These are phyloP conservation scores for Yamadazyma triangularis DNA, from an alignment of 1,139 yeast genomes.

Conservation along the genomic window DNA sequence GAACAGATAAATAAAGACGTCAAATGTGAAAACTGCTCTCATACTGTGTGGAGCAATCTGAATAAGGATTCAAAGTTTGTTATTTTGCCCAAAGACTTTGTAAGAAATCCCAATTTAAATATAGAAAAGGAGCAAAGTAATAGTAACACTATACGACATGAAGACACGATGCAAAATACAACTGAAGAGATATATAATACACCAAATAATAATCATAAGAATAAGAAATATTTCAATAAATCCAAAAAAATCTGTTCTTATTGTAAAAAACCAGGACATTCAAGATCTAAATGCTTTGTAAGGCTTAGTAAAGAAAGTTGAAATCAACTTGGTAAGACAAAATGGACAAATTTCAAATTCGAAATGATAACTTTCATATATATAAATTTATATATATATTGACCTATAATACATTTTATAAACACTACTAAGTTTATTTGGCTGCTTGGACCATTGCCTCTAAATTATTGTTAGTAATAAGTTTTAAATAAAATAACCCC, in stretches of 20 bases:
- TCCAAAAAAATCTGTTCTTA: conserved; percentile 46
- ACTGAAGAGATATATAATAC: conserved; percentile 1
- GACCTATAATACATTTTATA: conserved; percentile 23
- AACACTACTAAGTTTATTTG: conserved; percentile 25
- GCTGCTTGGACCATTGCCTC: conserved; percentile 65
- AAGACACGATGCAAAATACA: no score
- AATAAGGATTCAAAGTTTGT: conserved; percentile 4
- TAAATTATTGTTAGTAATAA: conserved; percentile 30
- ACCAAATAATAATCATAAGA: conserved; percentile 1
- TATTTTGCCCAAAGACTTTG: conserved; percentile 8
- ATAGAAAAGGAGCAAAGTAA: not conserved
- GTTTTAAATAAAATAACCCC: no score
- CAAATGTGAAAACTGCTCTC: conserved; percentile 4
- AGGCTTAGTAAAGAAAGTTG: conserved; percentile 23
- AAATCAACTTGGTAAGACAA: not conserved
- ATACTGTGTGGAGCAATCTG: not conserved
- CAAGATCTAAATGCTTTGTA: conserved; percentile 52
- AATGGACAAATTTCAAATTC: not conserved
- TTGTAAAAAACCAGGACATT: conserved; percentile 35
- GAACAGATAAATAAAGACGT: conserved; percentile 8
- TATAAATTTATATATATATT: conserved; percentile 4
- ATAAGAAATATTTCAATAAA: conserved; percentile 5
- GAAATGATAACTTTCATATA: not conserved
- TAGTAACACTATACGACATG: not conserved
- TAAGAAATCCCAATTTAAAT: conserved; percentile 4